Conservation (phyloP, 495 filamentous ascomycete species). For the Penicillium robsamsonii region DNA sequence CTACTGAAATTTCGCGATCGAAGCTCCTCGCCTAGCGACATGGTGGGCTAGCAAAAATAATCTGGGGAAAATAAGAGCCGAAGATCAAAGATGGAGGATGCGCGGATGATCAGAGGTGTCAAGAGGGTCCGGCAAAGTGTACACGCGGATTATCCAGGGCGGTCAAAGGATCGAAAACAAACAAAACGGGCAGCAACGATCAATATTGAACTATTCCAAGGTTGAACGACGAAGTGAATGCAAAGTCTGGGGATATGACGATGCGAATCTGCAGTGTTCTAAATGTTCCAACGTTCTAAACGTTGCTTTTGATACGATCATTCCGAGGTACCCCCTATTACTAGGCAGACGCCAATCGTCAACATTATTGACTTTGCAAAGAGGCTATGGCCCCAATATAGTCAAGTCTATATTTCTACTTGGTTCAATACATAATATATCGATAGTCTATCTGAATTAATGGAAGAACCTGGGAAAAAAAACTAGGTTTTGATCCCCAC, state of each 20-base stretch:
- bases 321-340: not conserved
- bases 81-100: constrained; percentile 10
- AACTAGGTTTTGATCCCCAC: too few species aligned
- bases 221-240: not conserved
- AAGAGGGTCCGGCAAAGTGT: constrained; percentile 20
- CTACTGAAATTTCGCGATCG: constrained; percentile 97
- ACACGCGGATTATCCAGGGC: constrained; percentile 28
- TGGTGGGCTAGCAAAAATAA: constrained; percentile 28
- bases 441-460: too few species aligned
- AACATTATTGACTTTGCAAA: too few species aligned
- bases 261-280: not conserved
- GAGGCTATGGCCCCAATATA: too few species aligned
- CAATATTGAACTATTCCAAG: not conserved
- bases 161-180: constrained; percentile 28
- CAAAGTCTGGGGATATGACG: not conserved
- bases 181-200: constrained; percentile 23
- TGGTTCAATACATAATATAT: too few species aligned
- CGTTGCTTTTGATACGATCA: not conserved
- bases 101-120: constrained; percentile 8
- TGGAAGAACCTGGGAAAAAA: too few species aligned
- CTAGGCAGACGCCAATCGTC: not conserved
- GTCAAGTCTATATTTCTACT: too few species aligned
- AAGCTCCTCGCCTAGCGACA: constrained; percentile 70
- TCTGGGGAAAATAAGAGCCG: constrained; percentile 1
- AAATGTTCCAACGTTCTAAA: not conserved